These are phyloP conservation scores for Artemisia annua DNA, from an alignment of 129 eudicot species.

Conservation along the genomic window DNA sequence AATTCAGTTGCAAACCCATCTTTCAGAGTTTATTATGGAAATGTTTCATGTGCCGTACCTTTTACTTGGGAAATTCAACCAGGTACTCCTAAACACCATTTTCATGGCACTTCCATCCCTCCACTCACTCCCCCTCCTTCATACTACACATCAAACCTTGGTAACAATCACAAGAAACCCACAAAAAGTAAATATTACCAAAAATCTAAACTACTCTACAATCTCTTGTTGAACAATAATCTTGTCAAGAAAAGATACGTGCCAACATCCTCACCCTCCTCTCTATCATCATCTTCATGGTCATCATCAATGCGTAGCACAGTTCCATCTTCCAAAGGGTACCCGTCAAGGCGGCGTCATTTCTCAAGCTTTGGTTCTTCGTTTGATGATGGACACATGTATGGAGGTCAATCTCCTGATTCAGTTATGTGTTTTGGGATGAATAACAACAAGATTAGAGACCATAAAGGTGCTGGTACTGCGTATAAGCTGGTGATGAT, in stretches of 20 bases:
- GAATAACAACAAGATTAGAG: neutral
- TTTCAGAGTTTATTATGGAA: slow-evolving; percentile 75
- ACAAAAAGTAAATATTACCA: slow-evolving; percentile 25
- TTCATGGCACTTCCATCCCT: slow-evolving; percentile 45
- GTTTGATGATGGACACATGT: slow-evolving; percentile 42
- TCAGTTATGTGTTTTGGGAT: slow-evolving; percentile 46
- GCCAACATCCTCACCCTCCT: slow-evolving; percentile 34
- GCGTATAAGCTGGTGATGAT: slow-evolving; percentile 29
- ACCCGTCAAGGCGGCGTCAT: slow-evolving; percentile 38
- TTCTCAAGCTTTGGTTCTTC: slow-evolving; percentile 54
- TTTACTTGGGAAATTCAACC: slow-evolving; percentile 83
- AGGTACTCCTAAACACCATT: slow-evolving; percentile 76
- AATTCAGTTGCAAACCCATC: slow-evolving; percentile 58
- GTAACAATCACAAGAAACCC: slow-evolving; percentile 22
- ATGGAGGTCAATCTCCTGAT: slow-evolving; percentile 27
- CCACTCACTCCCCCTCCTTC: slow-evolving; percentile 84
- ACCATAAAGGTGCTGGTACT: slow-evolving; percentile 6
- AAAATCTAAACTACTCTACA: slow-evolving; percentile 39
- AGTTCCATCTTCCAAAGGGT: slow-evolving; percentile 20
- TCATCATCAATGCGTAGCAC: slow-evolving; percentile 30
- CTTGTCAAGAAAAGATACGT: slow-evolving; percentile 34
- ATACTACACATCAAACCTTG: slow-evolving; percentile 29
- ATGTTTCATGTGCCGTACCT: slow-evolving; percentile 56
- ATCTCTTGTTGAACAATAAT: slow-evolving; percentile 31
- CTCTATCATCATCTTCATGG: slow-evolving; percentile 41